Conservation (phyloP, 495 filamentous ascomycete genomes). For the Aspergillus bertholletiae region DNA sequence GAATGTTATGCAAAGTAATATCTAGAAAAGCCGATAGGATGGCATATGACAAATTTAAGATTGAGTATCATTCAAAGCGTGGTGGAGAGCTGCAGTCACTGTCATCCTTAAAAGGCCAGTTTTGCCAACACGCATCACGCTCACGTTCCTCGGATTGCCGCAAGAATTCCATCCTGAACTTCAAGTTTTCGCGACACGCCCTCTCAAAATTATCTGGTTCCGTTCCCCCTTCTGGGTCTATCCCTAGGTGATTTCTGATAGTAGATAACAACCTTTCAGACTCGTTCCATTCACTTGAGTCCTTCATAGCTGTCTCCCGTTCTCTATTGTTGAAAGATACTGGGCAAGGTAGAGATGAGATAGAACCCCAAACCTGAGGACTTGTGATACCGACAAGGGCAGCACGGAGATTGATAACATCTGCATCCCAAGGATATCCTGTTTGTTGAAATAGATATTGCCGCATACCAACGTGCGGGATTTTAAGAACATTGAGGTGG, state of each 20-base stretch:
- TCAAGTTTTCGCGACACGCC: constrained; percentile 16
- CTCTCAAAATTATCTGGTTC: constrained; percentile 30
- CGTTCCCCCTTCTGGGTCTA: constrained; percentile 30
- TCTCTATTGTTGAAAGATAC: constrained; percentile 28
- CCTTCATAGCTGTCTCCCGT: constrained; percentile 23
- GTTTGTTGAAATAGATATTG: constrained; percentile 33
- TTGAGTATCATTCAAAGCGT: no score
- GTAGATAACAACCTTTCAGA: constrained; percentile 26
- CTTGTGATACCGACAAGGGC: constrained; percentile 32
- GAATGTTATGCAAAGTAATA: no score
- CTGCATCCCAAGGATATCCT: constrained; percentile 35
- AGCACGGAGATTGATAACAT: constrained; percentile 35
- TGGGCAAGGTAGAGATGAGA: constrained; percentile 24
- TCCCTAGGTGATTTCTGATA: constrained; percentile 24
- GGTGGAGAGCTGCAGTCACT: neutral
- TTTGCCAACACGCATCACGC: constrained; percentile 23
- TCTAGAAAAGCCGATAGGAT: no score
- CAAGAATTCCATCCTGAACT: constrained; percentile 26
- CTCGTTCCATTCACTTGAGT: constrained; percentile 34
- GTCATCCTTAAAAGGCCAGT: constrained; percentile 33
- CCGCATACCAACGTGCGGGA: constrained; percentile 27
- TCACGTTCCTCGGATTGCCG: constrained; percentile 20
- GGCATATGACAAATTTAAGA: no score
- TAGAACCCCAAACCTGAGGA: constrained; percentile 23
- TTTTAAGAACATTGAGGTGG: constrained; percentile 24